Percentiles rank a stretch among this genome's conserved stretches.
Conservation (phyloP, 169 alveolate species). For the Perkinsus chesapeaki region DNA sequence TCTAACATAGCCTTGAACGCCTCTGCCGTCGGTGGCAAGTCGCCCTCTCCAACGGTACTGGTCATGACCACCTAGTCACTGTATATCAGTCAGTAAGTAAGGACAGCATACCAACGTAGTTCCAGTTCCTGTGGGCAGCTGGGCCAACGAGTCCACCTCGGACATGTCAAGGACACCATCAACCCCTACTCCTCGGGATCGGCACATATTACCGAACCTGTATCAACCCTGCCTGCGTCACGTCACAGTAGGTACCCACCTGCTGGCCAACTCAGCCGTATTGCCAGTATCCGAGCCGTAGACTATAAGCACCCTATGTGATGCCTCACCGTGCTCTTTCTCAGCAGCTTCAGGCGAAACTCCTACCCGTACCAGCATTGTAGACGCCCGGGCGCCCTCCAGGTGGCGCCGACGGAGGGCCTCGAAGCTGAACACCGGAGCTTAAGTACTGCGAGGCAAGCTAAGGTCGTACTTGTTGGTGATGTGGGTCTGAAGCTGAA, state of each 20-base stretch:
- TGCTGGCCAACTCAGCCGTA: slow-evolving; percentile 7
- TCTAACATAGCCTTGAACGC: not conserved
- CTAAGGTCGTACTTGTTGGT: not conserved
- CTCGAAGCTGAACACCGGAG: not conserved
- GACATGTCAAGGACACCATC: not conserved
- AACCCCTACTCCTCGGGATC: not conserved
- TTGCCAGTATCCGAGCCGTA: slow-evolving; percentile 12
- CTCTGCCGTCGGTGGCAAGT: not conserved
- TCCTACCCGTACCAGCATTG: not conserved
- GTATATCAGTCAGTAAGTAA: not conserved
- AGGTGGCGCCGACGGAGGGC: not conserved
- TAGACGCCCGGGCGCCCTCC: not conserved
- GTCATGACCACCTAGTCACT: not conserved
- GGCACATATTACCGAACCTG: not conserved
- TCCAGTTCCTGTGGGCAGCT: not conserved
- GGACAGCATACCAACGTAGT: not conserved
- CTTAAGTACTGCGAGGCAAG: not conserved
- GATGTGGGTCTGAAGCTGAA: slow-evolving; percentile 6
- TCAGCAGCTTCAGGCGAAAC: not conserved
- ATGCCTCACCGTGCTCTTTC: not conserved
- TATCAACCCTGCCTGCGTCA: not conserved
- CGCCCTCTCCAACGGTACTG: slow-evolving; percentile 13
- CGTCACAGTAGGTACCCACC: not conserved
- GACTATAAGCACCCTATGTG: not conserved
- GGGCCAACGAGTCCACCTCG: not conserved